Base-by-base conservation (phyloP, 2,329 filamentous ascomycete genomes). In the Ceratocystis eucalypticola region DNA sequence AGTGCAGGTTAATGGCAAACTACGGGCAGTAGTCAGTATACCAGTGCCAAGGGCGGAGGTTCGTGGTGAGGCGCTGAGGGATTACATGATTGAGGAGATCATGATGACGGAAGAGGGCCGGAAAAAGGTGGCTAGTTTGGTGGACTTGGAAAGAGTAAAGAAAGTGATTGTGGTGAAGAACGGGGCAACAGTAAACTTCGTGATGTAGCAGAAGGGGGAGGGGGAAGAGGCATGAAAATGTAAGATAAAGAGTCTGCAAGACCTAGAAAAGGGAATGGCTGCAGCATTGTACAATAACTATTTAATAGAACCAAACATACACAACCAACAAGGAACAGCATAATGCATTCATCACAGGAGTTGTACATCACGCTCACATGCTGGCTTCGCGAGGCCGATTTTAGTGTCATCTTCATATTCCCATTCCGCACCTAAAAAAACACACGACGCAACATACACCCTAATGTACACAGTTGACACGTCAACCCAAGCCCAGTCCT, bases 1-100 rank as follows among this genome's bases (percentile, higher is more conserved):
- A 0, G 85, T 96, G 17, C 88, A 91, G 72, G 76, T 95, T 69
- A 91, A 95, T 72, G 90, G 91, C n/a, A 91, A 88, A 74, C 75
- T 89, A 69, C 84, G 84, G 46, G 87, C 87, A 69, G 83, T 83
- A 0, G 80, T 87, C n/a, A 78, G 85, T 1, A 84, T 94, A 28
- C 79, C 83, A 0, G 79, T 79, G 33, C 77, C 80, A 55, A 70
- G 73, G 30, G 77, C 74, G 10, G 75, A 79, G 2, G 28, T 61
- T 12, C 25, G 45, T 45, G 64, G 67, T 1, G 46, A 50, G 53
- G 76, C 74, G 64, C 76, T 88, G 68, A 77, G 80, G 67, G 76
- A 79, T 12, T 91, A 85, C 81, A 77, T 92, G 59, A 76, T 87
- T 1, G 76, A 76, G 2, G 79, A 84, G 69, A 80, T 94, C 5